Evolutionary conservation across 148 eudicot genomes (phyloP), one percentile per base, ranked within the genome.

Genomic region (Vaccinium myrtillus): DNA sequence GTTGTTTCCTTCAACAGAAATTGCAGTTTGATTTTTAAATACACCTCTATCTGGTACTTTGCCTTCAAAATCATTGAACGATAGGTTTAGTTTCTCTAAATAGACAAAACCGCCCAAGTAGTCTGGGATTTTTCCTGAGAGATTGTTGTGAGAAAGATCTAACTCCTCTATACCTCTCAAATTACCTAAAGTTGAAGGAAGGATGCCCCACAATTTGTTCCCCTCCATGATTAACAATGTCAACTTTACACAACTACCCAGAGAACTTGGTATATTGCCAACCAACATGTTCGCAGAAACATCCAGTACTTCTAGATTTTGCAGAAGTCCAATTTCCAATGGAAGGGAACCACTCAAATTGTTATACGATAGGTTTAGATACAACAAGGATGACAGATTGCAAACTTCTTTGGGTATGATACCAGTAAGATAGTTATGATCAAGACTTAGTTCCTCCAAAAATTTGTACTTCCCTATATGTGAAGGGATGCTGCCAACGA

Each of bases 81-180:
- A 39, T 0, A 12, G 65, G 19, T 81, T 65, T 50, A 81, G 19
- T 23, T 43, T 61, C 50, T 48, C 9, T 32, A 81, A 81, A 43
- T 19, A 65, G 18, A 0, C n/a, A 39, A 81, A 32, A 39, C 36
- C 46, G 27, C 2, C 83, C 11, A 81, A 71, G 15, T 18, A 25
- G 13, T 4, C 2, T 50, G 83, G 83, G 13, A 81, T 81, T 11
- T 65, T 6, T 1, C 83, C 83, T 19, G 83, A 36, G 2, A 81
- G 43, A 30, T 81, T 81, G 65, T 81, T 81, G 8, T 15, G 56
- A 7, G 83, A 81, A n/a, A 81, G 58, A 27, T 81, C 83, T 0
- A 16, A 63, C 3, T 43, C 23, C n/a, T 8, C 4, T 2, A 81
- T 25, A 2, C 83, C 76, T 65, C 65, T 81, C 70, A 81, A 81